Base-by-base conservation (phyloP, 495 filamentous ascomycete genomes). In the Bacidia gigantensis region DNA sequence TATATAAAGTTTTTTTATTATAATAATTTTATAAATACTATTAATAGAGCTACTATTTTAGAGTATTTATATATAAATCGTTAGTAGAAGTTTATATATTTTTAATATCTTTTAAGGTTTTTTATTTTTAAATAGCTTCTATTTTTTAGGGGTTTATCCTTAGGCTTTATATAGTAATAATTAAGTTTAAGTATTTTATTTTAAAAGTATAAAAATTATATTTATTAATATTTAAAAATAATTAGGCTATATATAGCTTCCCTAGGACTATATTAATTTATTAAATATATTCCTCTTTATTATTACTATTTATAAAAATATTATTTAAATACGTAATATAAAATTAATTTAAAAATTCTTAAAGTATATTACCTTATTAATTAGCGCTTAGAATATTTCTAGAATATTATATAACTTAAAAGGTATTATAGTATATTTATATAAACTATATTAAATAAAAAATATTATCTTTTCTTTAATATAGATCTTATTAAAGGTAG, bases 121-220 rank as follows among this genome's bases (percentile, higher is more conserved):
- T 41, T 41, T 51, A 41, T 40, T 51, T n/a, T 41, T 17, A 9
- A 20, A 41, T 51, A 26, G 22, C n/a, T 51, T 41, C 22, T 2
- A 20, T 51, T 42, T 51, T 51, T 20, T 41, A 42, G 3, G 42
- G 21, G 18, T 51, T 11, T 41, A 51, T 51, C 2, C 5, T 2
- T 18, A 41, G 1, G 2, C 20, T 40, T 3, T 9, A 2, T 11
- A 3, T 23, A 3, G 9, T 40, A 44, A 11, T 51, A 3, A 40
- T 51, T 3, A 42, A 2, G 2, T 21, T 26, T 29, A 49, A 49
- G 25, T 29, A 26, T 49, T 49, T 51, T 40, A 51, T 42, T 51
- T 51, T 14, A 23, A 42, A 2, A 40, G 22, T 7, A 43, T 5
- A 2, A 51, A 49, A 29, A 9, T 11, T 32, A 22, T 32, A 49